Evolutionary conservation across 108 stramenopile species (phyloP), one percentile per base, ranked within the genome.

Genomic region (Tribonema minus): DNA sequence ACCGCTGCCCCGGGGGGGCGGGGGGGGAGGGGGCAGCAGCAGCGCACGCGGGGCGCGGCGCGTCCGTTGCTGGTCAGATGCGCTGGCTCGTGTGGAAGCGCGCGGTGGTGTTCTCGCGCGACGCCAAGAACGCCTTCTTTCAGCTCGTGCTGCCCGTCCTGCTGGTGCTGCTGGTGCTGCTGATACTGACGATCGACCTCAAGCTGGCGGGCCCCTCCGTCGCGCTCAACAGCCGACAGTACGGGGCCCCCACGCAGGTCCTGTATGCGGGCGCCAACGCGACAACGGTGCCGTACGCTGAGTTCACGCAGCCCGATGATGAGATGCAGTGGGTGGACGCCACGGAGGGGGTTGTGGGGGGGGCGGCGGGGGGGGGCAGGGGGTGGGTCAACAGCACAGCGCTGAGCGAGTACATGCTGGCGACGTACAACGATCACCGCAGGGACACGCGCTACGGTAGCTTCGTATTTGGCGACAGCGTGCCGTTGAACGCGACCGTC

Each of bases 101-200:
- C 20, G 15, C 81, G 15, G 46, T 79, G 37, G 68, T 85, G 26
- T 78, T 74, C 25, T 1, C 20, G 61, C 64, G 91, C 26, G 91
- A 91, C 60, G 54, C 72, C 23, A 70, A 82, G 39, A 80, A 81
- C 2, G 73, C 70, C 6, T 62, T 87, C 67, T 90, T 87, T 71
- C 83, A 86, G 58, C 37, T 90, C n/a, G 62, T 88, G 3, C 65
- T 89, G 29, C 91, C 91, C n/a, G 64, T 82, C 3, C 6, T 89
- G 25, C 35, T 90, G 33, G 71, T 89, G 4, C 60, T 88, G 28
- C 40, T 90, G 9, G 88, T 85, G 12, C 73, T 91, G 31, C 20
- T 86, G 9, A 66, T 91, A 20, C 81, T 90, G 58, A 75, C 74
- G 20, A 40, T 75, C n/a, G 74, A 64, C 34, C 41, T 64, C 64